Evolutionary conservation across 108 stramenopile species (phyloP).

Genomic region (Cyclotella distinguenda): DNA sequence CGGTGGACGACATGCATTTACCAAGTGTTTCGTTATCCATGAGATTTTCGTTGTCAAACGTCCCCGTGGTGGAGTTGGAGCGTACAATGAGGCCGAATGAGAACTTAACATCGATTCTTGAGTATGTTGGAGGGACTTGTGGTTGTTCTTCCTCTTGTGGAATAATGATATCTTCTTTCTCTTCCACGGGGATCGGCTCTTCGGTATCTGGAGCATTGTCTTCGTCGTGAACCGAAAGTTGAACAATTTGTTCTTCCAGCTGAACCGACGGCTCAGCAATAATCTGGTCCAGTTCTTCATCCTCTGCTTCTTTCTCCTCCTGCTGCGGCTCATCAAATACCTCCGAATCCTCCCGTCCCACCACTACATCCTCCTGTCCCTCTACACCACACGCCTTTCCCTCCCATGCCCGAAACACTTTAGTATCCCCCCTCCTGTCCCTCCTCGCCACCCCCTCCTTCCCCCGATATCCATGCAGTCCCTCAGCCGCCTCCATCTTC

Average conservation of each 20-base stretch:
- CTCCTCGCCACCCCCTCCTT: slow-evolving; percentile 11
- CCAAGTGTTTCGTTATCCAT: slow-evolving; percentile 41
- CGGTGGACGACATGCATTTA: slow-evolving; percentile 44
- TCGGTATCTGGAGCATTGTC: neutral
- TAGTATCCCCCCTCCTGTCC: slow-evolving; percentile 5
- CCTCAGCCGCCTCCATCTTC: slow-evolving; percentile 36
- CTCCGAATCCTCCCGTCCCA: slow-evolving; percentile 4
- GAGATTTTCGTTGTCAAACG: slow-evolving; percentile 27
- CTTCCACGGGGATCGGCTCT: neutral
- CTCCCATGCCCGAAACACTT: slow-evolving; percentile 13
- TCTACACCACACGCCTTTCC: neutral
- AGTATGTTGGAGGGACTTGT: slow-evolving; percentile 26
- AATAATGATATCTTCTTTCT: neutral
- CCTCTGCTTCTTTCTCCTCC: slow-evolving; percentile 1
- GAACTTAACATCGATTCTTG: slow-evolving; percentile 46
- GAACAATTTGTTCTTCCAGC: too few relatives aligned
- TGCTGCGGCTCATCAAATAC: neutral
- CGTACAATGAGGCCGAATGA: slow-evolving; percentile 47
- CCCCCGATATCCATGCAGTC: slow-evolving; percentile 31
- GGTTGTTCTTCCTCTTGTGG: neutral
- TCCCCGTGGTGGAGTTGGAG: slow-evolving; percentile 11
- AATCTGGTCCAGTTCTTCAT: too few relatives aligned
- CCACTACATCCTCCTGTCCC: neutral
- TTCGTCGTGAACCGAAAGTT: neutral
- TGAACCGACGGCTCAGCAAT: too few relatives aligned